phyloP scores from a whole-genome alignment of 768 basidiomycete species.

The Pleurotus djamor region DNA sequence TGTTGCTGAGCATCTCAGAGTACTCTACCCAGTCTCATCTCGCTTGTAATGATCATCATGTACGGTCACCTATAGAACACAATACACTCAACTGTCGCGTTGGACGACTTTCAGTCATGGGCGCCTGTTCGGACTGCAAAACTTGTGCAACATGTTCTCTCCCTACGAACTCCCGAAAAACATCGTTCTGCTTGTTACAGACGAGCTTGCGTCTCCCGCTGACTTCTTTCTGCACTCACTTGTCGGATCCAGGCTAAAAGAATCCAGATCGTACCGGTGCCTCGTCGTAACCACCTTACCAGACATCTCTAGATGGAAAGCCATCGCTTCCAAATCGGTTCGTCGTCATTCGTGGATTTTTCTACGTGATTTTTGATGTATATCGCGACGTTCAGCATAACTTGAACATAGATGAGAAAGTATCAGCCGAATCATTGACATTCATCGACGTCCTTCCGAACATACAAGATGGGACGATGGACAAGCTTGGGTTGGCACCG shows the following conservation, averaged over 20 bases:
- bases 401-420: constrained; percentile 32
- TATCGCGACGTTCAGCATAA: constrained; percentile 22
- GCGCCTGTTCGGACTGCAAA: neutral
- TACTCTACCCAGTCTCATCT: no score
- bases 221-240: constrained; percentile 68
- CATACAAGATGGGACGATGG: constrained; percentile 21
- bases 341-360: constrained; percentile 16
- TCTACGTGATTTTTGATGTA: neutral
- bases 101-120: neutral
- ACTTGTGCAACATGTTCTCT: constrained; percentile 36
- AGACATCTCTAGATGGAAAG: constrained; percentile 57
- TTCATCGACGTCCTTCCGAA: constrained; percentile 54
- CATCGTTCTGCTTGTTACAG: constrained; percentile 62
- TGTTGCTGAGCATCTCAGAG: no score
- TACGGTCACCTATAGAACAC: no score
- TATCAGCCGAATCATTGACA: constrained; percentile 36
- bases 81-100: no score
- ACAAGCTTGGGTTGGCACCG: constrained; percentile 22
- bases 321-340: constrained; percentile 63
- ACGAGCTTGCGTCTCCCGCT: constrained; percentile 67
- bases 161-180: constrained; percentile 49
- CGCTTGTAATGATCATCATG: no score
- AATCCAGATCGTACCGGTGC: constrained; percentile 25
- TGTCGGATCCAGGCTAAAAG: constrained; percentile 52
- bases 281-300: constrained; percentile 61